Conservation (phyloP, 2,329 filamentous ascomycete genomes). For the Magnaporthiopsis rhizophila region DNA sequence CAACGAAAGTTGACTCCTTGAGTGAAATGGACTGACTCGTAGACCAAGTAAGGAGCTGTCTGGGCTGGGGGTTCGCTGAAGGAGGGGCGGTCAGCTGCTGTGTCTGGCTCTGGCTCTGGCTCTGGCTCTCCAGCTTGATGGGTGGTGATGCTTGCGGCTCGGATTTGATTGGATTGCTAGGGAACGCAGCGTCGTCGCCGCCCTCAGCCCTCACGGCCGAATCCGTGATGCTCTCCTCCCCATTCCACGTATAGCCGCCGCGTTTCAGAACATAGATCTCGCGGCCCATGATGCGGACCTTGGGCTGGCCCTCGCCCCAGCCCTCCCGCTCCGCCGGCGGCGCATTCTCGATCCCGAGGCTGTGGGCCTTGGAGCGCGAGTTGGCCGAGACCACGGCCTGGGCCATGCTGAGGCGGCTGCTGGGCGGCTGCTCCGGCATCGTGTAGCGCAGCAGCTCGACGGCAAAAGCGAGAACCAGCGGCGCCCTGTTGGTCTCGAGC, state of each 20-base stretch:
- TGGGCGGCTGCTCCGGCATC: constrained; percentile 77
- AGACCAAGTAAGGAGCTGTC: constrained; percentile 33
- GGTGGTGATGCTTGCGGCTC: background rate
- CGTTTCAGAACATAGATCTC: constrained; percentile 69
- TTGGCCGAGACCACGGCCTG: constrained; percentile 81
- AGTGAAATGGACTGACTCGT: constrained; percentile 42
- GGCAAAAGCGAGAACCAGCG: constrained; percentile 73
- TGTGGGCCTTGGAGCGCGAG: constrained; percentile 67
- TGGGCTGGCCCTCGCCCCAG: constrained; percentile 69
- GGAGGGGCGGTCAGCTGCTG: constrained; percentile 11
- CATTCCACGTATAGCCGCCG: constrained; percentile 60
- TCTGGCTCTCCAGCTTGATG: constrained; percentile 9
- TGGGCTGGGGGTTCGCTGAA: constrained; percentile 12
- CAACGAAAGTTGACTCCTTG: constrained; percentile 50
- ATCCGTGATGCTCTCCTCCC: constrained; percentile 25
- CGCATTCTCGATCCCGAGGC: constrained; percentile 61
- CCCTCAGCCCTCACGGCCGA: constrained; percentile 11
- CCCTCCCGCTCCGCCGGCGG: constrained; percentile 60
- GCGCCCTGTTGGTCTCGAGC: constrained; percentile 71
- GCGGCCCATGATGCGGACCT: constrained; percentile 62
- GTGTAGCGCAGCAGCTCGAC: constrained; percentile 67
- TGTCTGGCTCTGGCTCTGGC: constrained; percentile 14
- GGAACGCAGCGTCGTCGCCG: constrained; percentile 6
- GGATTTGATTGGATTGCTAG: background rate
- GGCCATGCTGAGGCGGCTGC: constrained; percentile 73